These are phyloP conservation scores for Penicillium sp. DNA, from an alignment of 2,329 filamentous ascomycete genomes.

Conservation along the genomic window DNA sequence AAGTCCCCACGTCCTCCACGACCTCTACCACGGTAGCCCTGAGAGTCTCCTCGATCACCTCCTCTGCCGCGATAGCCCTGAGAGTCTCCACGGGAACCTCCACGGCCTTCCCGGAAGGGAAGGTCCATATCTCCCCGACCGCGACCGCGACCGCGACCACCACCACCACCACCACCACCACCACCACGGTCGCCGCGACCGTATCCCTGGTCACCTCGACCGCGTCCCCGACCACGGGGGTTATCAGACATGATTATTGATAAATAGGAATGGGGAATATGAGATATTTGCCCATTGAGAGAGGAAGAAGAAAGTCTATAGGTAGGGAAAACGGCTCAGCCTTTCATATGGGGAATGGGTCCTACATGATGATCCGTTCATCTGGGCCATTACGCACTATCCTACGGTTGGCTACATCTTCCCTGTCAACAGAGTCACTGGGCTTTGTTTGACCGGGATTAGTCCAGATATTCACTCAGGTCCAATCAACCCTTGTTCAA, in stretches of 20 bases:
- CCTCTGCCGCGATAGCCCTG: conserved; percentile 19
- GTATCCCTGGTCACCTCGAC: conserved; percentile 17
- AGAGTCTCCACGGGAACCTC: conserved; percentile 12
- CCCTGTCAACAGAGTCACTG: not conserved
- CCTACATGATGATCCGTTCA: not conserved
- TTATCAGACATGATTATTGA: conserved; percentile 12
- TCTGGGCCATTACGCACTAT: not conserved
- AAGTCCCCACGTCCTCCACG: conserved; percentile 14
- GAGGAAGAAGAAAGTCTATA: not conserved
- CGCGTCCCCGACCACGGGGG: conserved; percentile 17
- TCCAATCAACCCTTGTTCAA: not conserved
- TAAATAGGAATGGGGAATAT: not conserved
- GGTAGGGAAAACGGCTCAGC: not conserved
- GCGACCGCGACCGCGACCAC: conserved; percentile 24
- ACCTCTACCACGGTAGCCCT: conserved; percentile 19
- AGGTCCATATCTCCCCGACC: conserved; percentile 28
- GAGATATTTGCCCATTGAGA: not conserved
- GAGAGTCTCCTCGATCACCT: not conserved
- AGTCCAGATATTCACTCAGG: not conserved
- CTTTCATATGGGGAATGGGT: not conserved
- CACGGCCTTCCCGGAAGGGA: conserved; percentile 19
- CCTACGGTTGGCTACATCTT: not conserved
- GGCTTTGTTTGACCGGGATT: not conserved
- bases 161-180: conserved; percentile 20
- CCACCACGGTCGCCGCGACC: conserved; percentile 21